phyloP scores from a whole-genome alignment of 2,329 filamentous ascomycete genomes.

The Graphilbum fragrans region DNA sequence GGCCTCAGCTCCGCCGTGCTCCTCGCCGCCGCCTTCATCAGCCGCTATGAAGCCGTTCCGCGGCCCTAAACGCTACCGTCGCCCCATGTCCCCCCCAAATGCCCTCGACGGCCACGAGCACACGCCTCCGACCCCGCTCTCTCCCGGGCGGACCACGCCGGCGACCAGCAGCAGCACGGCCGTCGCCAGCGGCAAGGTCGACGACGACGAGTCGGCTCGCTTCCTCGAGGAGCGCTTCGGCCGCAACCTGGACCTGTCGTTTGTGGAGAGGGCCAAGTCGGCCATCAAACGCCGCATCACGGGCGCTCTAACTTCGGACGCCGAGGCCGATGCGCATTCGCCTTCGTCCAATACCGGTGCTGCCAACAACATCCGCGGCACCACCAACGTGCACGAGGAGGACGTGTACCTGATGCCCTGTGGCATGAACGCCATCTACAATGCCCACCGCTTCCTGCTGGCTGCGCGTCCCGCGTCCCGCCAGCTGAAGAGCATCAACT shows the following conservation, averaged over 20 bases:
- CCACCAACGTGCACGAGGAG: constrained; percentile 60
- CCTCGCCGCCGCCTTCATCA: constrained; percentile 1
- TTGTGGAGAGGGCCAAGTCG: constrained; percentile 70
- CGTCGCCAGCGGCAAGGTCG: constrained; percentile 9
- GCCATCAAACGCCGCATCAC: constrained; percentile 83
- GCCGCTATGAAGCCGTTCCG: constrained; percentile 35
- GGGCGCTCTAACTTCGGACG: constrained; percentile 64
- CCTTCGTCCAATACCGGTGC: constrained; percentile 24
- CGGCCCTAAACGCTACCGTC: constrained; percentile 73
- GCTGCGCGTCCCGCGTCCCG: constrained; percentile 39
- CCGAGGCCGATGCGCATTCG: constrained; percentile 37
- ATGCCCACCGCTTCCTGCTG: constrained; percentile 65
- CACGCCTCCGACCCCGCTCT: background rate
- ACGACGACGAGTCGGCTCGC: constrained; percentile 52
- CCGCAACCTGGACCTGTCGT: constrained; percentile 69
- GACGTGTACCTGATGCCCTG: constrained; percentile 83
- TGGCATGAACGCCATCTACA: constrained; percentile 95
- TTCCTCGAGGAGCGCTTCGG: constrained; percentile 95
- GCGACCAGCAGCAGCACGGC: constrained; percentile 4
- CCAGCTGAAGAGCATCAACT: constrained; percentile 64
- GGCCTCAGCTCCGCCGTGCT: background rate
- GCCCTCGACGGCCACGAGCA: background rate
- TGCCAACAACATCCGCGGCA: constrained; percentile 38
- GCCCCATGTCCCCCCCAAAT: constrained; percentile 27
- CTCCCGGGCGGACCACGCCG: constrained; percentile 1